These are phyloP conservation scores for Jamesozyma gamospora DNA, from an alignment of 805 yeast genomes.

Conservation along the genomic window DNA sequence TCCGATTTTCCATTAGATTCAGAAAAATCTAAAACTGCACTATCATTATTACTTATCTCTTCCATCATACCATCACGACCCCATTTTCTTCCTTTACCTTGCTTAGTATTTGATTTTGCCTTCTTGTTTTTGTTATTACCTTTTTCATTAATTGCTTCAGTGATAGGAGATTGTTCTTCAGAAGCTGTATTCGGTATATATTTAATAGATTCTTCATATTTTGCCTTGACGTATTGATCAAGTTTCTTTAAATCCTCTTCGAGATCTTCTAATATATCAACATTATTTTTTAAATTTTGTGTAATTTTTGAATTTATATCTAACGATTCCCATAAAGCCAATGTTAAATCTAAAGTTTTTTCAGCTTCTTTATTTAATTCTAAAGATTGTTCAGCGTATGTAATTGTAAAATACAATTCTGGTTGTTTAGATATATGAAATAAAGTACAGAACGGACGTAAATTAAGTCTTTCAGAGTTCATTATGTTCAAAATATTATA, in stretches of 20 bases:
- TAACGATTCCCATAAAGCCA: slow-evolving; percentile 29
- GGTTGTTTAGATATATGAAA: slow-evolving; percentile 27
- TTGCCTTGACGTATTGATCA: slow-evolving; percentile 31
- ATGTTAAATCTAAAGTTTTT: slow-evolving; percentile 32
- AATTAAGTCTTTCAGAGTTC: background rate
- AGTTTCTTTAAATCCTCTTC: slow-evolving; percentile 32
- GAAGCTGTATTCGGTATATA: background rate
- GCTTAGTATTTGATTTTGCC: background rate
- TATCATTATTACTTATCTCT: slow-evolving; percentile 34
- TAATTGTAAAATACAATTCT: slow-evolving; percentile 28
- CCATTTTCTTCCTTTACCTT: slow-evolving; percentile 46
- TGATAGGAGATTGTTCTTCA: slow-evolving; percentile 2
- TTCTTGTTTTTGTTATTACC: slow-evolving; percentile 8
- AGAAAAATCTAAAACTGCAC: slow-evolving; percentile 47
- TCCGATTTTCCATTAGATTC: slow-evolving; percentile 7
- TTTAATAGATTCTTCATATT: slow-evolving; percentile 19
- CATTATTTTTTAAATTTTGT: slow-evolving; percentile 26
- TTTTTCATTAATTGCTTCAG: slow-evolving; percentile 7
- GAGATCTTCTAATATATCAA: slow-evolving; percentile 22
- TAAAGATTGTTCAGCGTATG: slow-evolving; percentile 35
- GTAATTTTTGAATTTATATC: slow-evolving; percentile 24
- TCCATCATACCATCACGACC: slow-evolving; percentile 49
- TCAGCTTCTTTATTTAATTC: slow-evolving; percentile 37
- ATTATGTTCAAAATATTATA: slow-evolving; percentile 12
- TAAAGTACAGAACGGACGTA: slow-evolving; percentile 17